Conservation (phyloP, 75 land plant species). For the Chamaecyparis obtusa region DNA sequence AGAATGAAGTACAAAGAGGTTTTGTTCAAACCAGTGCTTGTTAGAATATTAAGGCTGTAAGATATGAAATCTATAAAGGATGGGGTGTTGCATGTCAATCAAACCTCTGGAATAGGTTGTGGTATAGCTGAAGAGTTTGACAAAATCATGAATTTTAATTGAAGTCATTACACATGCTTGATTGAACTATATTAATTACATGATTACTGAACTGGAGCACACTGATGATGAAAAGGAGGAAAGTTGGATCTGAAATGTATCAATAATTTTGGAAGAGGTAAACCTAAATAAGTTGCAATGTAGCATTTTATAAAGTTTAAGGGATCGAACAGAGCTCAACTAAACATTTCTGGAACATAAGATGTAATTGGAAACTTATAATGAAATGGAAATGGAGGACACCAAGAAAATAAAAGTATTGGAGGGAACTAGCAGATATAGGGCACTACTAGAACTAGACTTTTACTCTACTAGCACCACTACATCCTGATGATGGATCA, state of each 20-base stretch:
- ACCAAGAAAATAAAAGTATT: too few relatives aligned
- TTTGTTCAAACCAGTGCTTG: neutral
- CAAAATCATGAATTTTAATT: neutral
- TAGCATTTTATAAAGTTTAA: too few relatives aligned
- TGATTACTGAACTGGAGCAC: neutral
- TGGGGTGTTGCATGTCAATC: neutral
- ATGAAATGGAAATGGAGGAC: too few relatives aligned
- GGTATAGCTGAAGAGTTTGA: neutral
- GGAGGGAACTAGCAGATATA: too few relatives aligned
- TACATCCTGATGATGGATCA: too few relatives aligned
- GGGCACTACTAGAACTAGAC: too few relatives aligned
- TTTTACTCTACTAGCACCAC: too few relatives aligned
- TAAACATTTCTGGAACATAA: too few relatives aligned
- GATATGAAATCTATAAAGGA: neutral
- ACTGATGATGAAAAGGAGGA: neutral
- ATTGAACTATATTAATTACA: neutral
- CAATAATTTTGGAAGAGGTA: neutral
- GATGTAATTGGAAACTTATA: too few relatives aligned
- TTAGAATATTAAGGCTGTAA: neutral
- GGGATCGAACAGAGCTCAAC: too few relatives aligned
- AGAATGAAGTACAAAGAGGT: neutral
- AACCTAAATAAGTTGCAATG: neutral
- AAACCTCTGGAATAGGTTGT: neutral
- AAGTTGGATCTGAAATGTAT: neutral
- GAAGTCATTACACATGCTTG: neutral